phyloP scores from a whole-genome alignment of 371 early-diverging fungal genomes.

The Polyrhizophydium stewartii region DNA sequence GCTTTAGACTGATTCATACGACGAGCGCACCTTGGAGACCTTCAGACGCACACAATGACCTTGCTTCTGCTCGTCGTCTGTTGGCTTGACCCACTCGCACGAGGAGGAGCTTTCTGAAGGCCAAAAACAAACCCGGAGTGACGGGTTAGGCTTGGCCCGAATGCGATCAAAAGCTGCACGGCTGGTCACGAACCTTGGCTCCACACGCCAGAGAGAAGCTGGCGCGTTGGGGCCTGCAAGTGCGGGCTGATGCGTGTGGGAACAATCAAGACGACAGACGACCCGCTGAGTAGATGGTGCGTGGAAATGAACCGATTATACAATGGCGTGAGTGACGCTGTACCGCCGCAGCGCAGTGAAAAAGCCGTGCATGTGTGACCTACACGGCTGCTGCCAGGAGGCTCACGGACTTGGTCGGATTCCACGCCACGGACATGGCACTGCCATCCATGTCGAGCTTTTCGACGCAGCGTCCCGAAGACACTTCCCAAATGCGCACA shows the following conservation, averaged over 20 bases:
- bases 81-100: conserved; percentile 57
- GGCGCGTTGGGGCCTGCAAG: conserved; percentile 13
- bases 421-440: conserved; percentile 81
- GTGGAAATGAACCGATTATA: too few species aligned
- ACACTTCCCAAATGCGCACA: conserved; percentile 86
- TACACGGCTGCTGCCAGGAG: conserved; percentile 72
- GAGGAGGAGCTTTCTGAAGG: background rate
- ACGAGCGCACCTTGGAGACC: background rate
- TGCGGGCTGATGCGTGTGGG: conserved; percentile 8
- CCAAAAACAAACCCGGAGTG: too few species aligned
- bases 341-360: too few species aligned
- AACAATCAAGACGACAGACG: conserved; percentile 13
- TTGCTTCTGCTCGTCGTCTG: conserved; percentile 43
- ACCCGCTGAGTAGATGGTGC: conserved; percentile 5
- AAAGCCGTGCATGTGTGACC: background rate
- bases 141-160: too few species aligned
- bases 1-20: conserved; percentile 1
- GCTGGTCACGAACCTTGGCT: conserved; percentile 8
- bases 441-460: conserved; percentile 60
- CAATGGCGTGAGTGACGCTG: too few species aligned
- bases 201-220: conserved; percentile 16
- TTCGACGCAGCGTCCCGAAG: conserved; percentile 80
- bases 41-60: conserved; percentile 25
- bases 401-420: conserved; percentile 73
- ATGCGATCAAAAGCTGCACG: too few species aligned